Percentiles rank a stretch among this genome's conserved stretches.
These are phyloP conservation scores for Irpex sp. DNA, from an alignment of 1,284 basidiomycete species.

Conservation along the genomic window DNA sequence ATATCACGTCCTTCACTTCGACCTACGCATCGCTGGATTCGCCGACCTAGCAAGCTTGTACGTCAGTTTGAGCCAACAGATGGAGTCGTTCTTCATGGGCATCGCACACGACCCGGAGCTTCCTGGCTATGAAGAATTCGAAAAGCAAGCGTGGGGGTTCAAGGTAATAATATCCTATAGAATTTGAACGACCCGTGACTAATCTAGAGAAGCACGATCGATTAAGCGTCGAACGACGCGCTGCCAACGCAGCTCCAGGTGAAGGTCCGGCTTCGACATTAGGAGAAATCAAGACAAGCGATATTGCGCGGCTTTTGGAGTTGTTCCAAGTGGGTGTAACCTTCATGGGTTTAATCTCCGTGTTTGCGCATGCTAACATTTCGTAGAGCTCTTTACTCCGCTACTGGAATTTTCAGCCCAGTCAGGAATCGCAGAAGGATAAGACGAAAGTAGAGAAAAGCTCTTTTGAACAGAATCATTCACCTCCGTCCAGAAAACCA, in stretches of 20 bases:
- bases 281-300: slow-evolving; percentile 63
- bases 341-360: neutral
- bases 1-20: slow-evolving; percentile 81
- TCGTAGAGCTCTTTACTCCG: slow-evolving; percentile 61
- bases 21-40: slow-evolving; percentile 80
- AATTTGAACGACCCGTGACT: neutral
- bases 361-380: neutral
- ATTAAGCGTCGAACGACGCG: slow-evolving; percentile 61
- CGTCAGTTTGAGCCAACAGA: slow-evolving; percentile 67
- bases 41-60: slow-evolving; percentile 77
- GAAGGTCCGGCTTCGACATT: slow-evolving; percentile 31
- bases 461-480: slow-evolving; percentile 1
- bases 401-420: slow-evolving; percentile 67
- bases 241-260: slow-evolving; percentile 34
- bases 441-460: slow-evolving; percentile 1
- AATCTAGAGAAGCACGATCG: slow-evolving; percentile 56
- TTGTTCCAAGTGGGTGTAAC: slow-evolving; percentile 58
- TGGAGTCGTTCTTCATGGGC: slow-evolving; percentile 75
- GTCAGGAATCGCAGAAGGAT: slow-evolving; percentile 1
- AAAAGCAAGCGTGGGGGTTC: slow-evolving; percentile 73
- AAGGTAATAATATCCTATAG: slow-evolving; percentile 42
- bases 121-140: slow-evolving; percentile 70
- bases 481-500: neutral
- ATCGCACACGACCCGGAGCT: slow-evolving; percentile 42
- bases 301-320: slow-evolving; percentile 81